phyloP scores from a whole-genome alignment of 495 filamentous ascomycete genomes.

The Hyaloscypha bicolor region DNA sequence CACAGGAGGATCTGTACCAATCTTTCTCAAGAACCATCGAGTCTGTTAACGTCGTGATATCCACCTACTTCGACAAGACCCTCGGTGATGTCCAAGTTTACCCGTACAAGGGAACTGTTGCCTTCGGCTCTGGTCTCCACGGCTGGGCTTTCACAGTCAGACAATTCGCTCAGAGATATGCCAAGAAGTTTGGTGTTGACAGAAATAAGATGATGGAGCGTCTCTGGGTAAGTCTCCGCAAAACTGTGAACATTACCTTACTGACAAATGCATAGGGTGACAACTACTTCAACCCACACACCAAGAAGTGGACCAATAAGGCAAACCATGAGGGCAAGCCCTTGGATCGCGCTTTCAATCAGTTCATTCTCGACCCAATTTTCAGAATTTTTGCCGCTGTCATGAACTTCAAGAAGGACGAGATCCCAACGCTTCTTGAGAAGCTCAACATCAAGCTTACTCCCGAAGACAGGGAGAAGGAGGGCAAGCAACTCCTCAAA shows the following conservation, averaged over 20 bases:
- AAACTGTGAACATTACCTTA: background rate
- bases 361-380: conserved; percentile 98
- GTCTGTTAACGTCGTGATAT: conserved; percentile 99
- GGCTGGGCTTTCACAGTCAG: conserved; percentile 99
- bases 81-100: conserved; percentile 99
- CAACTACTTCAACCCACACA: conserved; percentile 99
- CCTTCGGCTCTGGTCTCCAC: conserved; percentile 99
- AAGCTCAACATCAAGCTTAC: conserved; percentile 93
- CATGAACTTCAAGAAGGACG: conserved; percentile 99
- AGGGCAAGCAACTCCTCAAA: conserved; percentile 97
- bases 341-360: conserved; percentile 97
- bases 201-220: conserved; percentile 99
- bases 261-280: conserved; percentile 60
- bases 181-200: conserved; percentile 99
- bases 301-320: conserved; percentile 99
- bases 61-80: conserved; percentile 96
- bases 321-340: conserved; percentile 77
- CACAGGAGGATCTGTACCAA: conserved; percentile 99
- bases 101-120: conserved; percentile 93
- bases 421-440: conserved; percentile 76
- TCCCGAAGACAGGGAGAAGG: conserved; percentile 84
- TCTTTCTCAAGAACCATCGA: conserved; percentile 99
- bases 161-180: conserved; percentile 94
- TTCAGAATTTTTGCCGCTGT: conserved; percentile 95
- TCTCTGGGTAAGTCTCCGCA: conserved; percentile 75